phyloP scores from a whole-genome alignment of 2,329 filamentous ascomycete genomes.

The Aureobasidium sp. region DNA sequence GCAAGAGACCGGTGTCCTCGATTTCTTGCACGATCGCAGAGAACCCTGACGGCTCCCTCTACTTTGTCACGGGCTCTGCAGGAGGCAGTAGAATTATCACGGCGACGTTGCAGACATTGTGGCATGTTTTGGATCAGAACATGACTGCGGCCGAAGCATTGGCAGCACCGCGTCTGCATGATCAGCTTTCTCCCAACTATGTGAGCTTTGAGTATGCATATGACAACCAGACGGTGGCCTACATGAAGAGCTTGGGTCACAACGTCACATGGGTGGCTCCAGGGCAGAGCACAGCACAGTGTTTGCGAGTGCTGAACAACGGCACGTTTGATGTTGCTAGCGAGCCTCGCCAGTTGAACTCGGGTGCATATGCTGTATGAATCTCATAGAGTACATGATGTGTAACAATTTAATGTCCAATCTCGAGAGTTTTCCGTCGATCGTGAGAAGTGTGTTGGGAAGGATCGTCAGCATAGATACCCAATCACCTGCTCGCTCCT shows the following conservation, averaged over 20 bases:
- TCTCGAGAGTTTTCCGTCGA: background rate
- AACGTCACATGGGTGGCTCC: slow-evolving; percentile 62
- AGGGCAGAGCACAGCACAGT: slow-evolving; percentile 64
- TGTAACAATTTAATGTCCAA: background rate
- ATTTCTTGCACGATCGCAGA: slow-evolving; percentile 76
- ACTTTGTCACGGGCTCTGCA: slow-evolving; percentile 65
- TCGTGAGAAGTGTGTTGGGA: background rate
- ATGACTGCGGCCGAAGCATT: slow-evolving; percentile 57
- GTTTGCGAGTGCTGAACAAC: slow-evolving; percentile 52
- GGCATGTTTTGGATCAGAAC: slow-evolving; percentile 62
- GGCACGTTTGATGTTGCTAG: slow-evolving; percentile 71
- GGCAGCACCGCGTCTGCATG: slow-evolving; percentile 62
- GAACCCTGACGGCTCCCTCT: slow-evolving; percentile 55
- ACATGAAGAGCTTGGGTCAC: slow-evolving; percentile 59
- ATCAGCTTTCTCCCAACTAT: slow-evolving; percentile 69
- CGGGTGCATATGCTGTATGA: slow-evolving; percentile 54
- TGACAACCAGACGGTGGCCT: slow-evolving; percentile 56
- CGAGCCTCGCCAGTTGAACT: slow-evolving; percentile 67
- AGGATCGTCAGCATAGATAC: background rate
- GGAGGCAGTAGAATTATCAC: slow-evolving; percentile 82
- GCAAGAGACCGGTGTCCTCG: slow-evolving; percentile 76
- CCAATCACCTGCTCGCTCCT: background rate
- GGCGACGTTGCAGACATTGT: slow-evolving; percentile 64
- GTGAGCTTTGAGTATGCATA: slow-evolving; percentile 63
- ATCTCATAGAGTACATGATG: background rate